Base-by-base conservation (phyloP, 345 rosid genomes). In the Mercurialis annua region DNA sequence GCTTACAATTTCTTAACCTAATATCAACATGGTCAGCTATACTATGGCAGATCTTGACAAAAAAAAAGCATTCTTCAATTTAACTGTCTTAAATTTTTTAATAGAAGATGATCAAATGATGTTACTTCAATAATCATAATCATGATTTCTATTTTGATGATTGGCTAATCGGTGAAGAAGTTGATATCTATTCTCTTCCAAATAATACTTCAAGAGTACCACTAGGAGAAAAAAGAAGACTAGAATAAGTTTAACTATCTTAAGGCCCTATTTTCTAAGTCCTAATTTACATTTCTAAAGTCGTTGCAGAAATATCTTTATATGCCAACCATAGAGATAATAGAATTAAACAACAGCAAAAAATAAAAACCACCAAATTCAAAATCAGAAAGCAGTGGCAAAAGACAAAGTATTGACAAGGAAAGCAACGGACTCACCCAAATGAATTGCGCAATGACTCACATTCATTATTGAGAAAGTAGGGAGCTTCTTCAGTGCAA, bases 381-480 rank as follows among this genome's bases (percentile, higher is more conserved):
- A 21, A 62, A 48, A 48, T 18, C 10, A 15, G 2, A 46, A 18
- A 26, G 38, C 27, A 47, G 8, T 1, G 12, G 20, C 23, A 27
- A 58, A 48, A 33, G 33, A 51, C 10, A 38, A 64, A 56, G 5
- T 57, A 3, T 20, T 21, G 20, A 27, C 21, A 29, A 57, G 14
- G 10, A 23, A 33, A 58, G 24, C 30, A 57, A 52, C 2, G 59
- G 16, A 67, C 77, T 46, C 29, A 73, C 77, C 77, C 64, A 26
- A 71, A 71, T 47, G 74, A 67, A 58, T 56, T 21, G 58, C 74
- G 74, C 64, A 71, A 55, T 40, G 50, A 18, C n/a, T 58, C 36
- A 36, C 69, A 71, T 71, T 71, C 74, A 47, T 57, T 43, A 18
- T 64, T 64, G 56, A 71, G 56, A 48, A 71, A 71, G 36, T 54